Percentiles rank a stretch among this genome's conserved stretches.
These are phyloP conservation scores for Ophiocordyceps unilateralis DNA, from an alignment of 2,329 filamentous ascomycete species.

Conservation along the genomic window DNA sequence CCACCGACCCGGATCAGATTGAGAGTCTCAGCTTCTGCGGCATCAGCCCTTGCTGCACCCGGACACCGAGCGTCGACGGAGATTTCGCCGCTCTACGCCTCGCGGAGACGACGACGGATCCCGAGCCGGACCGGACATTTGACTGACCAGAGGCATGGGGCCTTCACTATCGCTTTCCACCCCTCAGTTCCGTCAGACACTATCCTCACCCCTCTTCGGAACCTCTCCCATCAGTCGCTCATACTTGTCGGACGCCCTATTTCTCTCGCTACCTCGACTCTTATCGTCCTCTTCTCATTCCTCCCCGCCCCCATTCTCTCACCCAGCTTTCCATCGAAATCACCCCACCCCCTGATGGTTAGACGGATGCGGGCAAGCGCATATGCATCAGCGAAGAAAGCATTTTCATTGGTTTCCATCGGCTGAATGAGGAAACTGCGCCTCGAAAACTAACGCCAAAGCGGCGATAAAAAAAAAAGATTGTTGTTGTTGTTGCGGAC, in stretches of 20 bases:
- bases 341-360: neutral
- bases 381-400: neutral
- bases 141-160: too few species aligned
- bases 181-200: too few species aligned
- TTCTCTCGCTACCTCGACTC: neutral
- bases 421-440: neutral
- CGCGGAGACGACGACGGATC: neutral
- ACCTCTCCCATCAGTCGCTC: too few species aligned
- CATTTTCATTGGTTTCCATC: neutral
- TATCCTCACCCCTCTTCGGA: too few species aligned
- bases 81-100: neutral
- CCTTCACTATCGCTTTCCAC: too few species aligned
- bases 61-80: slow-evolving; percentile 16
- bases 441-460: neutral
- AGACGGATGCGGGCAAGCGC: neutral
- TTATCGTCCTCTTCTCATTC: neutral
- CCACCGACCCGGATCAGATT: slow-evolving; percentile 15
- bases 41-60: slow-evolving; percentile 27
- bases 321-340: too few species aligned
- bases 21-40: slow-evolving; percentile 16
- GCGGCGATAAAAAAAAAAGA: too few species aligned
- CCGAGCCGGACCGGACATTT: neutral
- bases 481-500: neutral
- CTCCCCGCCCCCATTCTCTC: neutral
- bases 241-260: too few species aligned